These are phyloP conservation scores for Omphalotus guepiniiformis DNA, from an alignment of 768 basidiomycete species.

Conservation along the genomic window DNA sequence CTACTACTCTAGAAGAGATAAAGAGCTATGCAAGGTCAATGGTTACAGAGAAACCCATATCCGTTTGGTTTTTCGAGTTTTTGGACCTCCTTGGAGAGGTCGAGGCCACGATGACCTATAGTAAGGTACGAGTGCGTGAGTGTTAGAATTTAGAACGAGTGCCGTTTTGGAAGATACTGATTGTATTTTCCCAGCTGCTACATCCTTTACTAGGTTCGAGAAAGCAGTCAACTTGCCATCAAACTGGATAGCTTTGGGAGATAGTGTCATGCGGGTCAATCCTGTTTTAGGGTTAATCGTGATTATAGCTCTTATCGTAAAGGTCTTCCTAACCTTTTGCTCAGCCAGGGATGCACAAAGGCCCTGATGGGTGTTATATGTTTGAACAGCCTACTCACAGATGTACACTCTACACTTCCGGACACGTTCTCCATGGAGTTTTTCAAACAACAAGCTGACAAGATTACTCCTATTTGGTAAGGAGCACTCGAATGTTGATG, in stretches of 20 bases:
- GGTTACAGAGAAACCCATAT: conserved; percentile 6
- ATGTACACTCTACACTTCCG: conserved; percentile 1
- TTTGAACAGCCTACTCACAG: conserved; percentile 7
- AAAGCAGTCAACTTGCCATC: conserved; percentile 8
- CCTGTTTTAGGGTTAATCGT: no score
- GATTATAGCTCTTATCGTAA: no score
- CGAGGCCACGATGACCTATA: background rate
- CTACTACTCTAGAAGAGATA: no score
- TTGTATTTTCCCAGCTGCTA: conserved; percentile 9
- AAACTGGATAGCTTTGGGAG: conserved; percentile 17
- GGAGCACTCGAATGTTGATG: background rate
- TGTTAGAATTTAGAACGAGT: background rate
- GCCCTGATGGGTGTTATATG: conserved; percentile 13
- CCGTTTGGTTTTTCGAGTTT: conserved; percentile 11
- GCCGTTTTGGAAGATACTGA: no score
- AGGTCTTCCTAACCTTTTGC: no score
- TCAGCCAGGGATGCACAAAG: conserved; percentile 17
- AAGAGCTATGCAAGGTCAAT: no score
- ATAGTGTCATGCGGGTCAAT: conserved; percentile 10
- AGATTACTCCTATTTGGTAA: conserved; percentile 8
- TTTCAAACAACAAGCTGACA: conserved; percentile 8
- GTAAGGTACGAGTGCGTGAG: conserved; percentile 9
- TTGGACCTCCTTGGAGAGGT: conserved; percentile 13
- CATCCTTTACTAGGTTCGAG: conserved; percentile 16
- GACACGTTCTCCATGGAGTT: conserved; percentile 9